Evolutionary conservation across 2,329 filamentous ascomycete species (phyloP).

Genomic region (Sclerotinia minor): DNA sequence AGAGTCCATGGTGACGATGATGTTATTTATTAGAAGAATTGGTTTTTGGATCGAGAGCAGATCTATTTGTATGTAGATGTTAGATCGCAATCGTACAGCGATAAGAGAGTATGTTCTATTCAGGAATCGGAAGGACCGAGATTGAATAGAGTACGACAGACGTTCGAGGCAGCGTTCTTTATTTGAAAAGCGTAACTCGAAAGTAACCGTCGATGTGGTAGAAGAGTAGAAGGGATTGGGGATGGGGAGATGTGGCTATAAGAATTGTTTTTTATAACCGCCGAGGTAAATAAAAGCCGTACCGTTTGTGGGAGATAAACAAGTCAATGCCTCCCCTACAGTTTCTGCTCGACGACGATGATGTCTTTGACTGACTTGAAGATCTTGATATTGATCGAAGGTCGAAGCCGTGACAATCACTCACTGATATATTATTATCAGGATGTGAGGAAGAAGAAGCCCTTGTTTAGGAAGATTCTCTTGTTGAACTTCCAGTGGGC

Average conservation of each 20-base stretch:
- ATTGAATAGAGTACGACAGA: background rate
- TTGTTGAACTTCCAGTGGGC: slow-evolving; percentile 12
- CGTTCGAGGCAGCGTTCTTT: slow-evolving; percentile 25
- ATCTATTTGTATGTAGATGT: slow-evolving; percentile 35
- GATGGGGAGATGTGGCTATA: slow-evolving; percentile 18
- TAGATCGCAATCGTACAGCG: slow-evolving; percentile 32
- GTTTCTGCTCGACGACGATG: slow-evolving; percentile 46
- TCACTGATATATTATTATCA: slow-evolving; percentile 12
- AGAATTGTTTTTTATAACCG: slow-evolving; percentile 23
- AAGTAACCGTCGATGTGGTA: slow-evolving; percentile 19
- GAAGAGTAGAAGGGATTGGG: slow-evolving; percentile 10
- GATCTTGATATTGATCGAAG: slow-evolving; percentile 1
- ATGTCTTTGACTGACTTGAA: slow-evolving; percentile 21
- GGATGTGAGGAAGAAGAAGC: background rate
- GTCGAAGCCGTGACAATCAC: background rate
- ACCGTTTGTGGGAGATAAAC: slow-evolving; percentile 87
- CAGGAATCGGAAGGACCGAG: background rate
- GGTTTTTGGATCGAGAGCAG: slow-evolving; percentile 31
- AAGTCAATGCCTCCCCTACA: slow-evolving; percentile 95
- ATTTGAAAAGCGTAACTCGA: slow-evolving; percentile 26
- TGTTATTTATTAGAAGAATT: slow-evolving; percentile 30
- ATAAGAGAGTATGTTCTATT: background rate
- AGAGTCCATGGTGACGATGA: slow-evolving; percentile 66
- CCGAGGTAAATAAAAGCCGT: slow-evolving; percentile 40
- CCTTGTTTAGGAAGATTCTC: background rate